These are phyloP conservation scores for Trametes versicolor DNA, from an alignment of 1,284 basidiomycete genomes.

Conservation along the genomic window DNA sequence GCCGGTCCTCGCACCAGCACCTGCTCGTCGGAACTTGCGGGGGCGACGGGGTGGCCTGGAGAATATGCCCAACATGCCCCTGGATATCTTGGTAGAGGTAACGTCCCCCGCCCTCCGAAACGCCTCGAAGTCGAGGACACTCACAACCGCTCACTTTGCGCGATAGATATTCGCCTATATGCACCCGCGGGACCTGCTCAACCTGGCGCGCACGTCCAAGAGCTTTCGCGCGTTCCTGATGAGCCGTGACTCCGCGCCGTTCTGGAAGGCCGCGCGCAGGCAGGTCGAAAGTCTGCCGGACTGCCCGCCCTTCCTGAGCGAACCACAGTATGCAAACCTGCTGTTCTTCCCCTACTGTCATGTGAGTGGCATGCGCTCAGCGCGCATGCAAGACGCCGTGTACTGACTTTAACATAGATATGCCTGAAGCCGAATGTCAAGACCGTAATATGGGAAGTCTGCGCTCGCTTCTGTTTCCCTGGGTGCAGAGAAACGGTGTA, in stretches of 20 bases:
- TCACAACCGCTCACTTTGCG: background rate
- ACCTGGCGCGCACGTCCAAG: too few relatives aligned
- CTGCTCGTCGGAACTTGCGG: conserved; percentile 15
- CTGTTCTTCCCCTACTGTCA: conserved; percentile 28
- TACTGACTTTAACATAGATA: conserved; percentile 6
- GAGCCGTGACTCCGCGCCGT: too few relatives aligned
- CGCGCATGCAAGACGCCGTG: too few relatives aligned
- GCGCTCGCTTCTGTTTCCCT: conserved; percentile 24
- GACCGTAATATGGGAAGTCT: conserved; percentile 25
- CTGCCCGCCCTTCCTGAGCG: conserved; percentile 24
- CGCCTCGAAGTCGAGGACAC: too few relatives aligned
- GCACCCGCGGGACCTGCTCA: too few relatives aligned
- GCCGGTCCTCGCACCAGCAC: background rate
- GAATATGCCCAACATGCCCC: conserved; percentile 36
- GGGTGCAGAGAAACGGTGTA: conserved; percentile 23
- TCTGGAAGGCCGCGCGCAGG: conserved; percentile 27
- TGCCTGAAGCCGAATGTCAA: conserved; percentile 27
- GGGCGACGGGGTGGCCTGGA: conserved; percentile 28
- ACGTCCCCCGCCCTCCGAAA: background rate
- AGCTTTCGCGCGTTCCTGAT: too few relatives aligned
- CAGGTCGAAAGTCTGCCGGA: conserved; percentile 25
- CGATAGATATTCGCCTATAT: conserved; percentile 24
- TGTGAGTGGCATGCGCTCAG: background rate
- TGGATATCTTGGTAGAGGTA: conserved; percentile 39
- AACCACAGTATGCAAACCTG: conserved; percentile 30